Evolutionary conservation across 805 yeast genomes (phyloP).

Genomic region (Yamadazyma philogaea): DNA sequence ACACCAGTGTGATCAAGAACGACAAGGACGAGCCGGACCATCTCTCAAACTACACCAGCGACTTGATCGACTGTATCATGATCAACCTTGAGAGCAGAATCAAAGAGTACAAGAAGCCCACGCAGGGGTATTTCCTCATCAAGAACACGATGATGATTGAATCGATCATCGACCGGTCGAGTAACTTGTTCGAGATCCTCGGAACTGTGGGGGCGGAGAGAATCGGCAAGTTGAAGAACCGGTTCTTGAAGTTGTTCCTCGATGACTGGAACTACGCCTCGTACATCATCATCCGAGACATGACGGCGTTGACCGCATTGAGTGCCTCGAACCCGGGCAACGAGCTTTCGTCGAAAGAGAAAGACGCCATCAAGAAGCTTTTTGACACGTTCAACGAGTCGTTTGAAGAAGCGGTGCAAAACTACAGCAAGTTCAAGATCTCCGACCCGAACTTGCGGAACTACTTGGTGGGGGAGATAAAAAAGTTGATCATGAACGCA

Average conservation of each 20-base stretch:
- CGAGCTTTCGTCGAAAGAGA: slow-evolving; percentile 58
- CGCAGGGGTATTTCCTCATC: slow-evolving; percentile 67
- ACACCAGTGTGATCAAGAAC: slow-evolving; percentile 45
- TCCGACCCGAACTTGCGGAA: slow-evolving; percentile 64
- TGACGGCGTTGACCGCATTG: slow-evolving; percentile 62
- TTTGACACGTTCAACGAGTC: slow-evolving; percentile 77
- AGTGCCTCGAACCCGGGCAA: slow-evolving; percentile 27
- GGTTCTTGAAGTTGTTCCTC: slow-evolving; percentile 69
- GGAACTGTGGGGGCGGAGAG: slow-evolving; percentile 62
- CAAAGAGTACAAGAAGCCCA: slow-evolving; percentile 41
- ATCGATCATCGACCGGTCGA: slow-evolving; percentile 60
- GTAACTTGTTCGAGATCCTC: slow-evolving; percentile 49
- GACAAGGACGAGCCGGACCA: slow-evolving; percentile 46
- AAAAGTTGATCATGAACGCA: slow-evolving; percentile 71
- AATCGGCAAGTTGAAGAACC: slow-evolving; percentile 63
- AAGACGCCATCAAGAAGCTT: slow-evolving; percentile 79
- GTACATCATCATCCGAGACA: slow-evolving; percentile 66
- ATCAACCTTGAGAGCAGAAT: slow-evolving; percentile 62
- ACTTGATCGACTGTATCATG: slow-evolving; percentile 71
- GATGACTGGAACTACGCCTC: slow-evolving; percentile 80
- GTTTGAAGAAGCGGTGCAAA: slow-evolving; percentile 72
- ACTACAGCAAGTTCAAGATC: slow-evolving; percentile 62
- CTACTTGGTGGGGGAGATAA: slow-evolving; percentile 67
- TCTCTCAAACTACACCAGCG: slow-evolving; percentile 68
- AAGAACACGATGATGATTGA: slow-evolving; percentile 75